Evolutionary conservation across 2,329 filamentous ascomycete genomes (phyloP).

Genomic region (Leptographium procerum): DNA sequence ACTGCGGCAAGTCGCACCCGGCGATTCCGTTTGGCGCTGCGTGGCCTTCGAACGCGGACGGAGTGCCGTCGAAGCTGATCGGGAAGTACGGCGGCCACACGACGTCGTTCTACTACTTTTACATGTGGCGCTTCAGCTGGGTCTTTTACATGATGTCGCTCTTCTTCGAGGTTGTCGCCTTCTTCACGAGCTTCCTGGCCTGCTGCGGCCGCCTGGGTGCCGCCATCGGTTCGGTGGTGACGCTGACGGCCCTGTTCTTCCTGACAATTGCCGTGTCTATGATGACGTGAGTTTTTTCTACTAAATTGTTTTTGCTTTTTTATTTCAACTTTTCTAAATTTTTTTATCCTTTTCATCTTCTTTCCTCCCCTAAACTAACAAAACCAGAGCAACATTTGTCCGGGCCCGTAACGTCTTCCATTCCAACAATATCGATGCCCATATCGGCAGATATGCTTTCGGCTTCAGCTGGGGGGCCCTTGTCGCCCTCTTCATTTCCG

Average conservation of each 20-base stretch:
- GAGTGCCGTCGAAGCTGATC: conserved; percentile 32
- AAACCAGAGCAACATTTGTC: conserved; percentile 47
- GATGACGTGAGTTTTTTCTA: conserved; percentile 61
- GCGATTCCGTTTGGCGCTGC: conserved; percentile 64
- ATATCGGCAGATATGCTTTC: conserved; percentile 56
- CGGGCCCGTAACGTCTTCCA: conserved; percentile 57
- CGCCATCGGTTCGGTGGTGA: conserved; percentile 49
- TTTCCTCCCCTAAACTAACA: not conserved
- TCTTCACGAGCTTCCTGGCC: conserved; percentile 57
- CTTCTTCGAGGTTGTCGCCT: conserved; percentile 60
- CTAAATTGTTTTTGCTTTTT: not conserved
- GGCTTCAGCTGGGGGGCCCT: conserved; percentile 68
- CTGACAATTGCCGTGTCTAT: conserved; percentile 54
- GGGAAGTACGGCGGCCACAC: conserved; percentile 43
- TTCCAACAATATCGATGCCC: conserved; percentile 40
- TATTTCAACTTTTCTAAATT: not conserved
- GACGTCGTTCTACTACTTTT: conserved; percentile 56
- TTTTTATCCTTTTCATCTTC: not conserved
- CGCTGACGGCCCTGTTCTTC: conserved; percentile 55
- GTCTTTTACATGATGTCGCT: conserved; percentile 79
- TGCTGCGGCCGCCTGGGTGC: conserved; percentile 61
- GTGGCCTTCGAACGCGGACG: conserved; percentile 37
- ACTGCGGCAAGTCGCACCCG: conserved; percentile 53
- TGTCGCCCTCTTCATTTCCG: conserved; percentile 53
- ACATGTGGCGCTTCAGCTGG: conserved; percentile 86